Evolutionary conservation across 2,329 filamentous ascomycete species (phyloP).

Genomic region (Calonectria ilicicola): DNA sequence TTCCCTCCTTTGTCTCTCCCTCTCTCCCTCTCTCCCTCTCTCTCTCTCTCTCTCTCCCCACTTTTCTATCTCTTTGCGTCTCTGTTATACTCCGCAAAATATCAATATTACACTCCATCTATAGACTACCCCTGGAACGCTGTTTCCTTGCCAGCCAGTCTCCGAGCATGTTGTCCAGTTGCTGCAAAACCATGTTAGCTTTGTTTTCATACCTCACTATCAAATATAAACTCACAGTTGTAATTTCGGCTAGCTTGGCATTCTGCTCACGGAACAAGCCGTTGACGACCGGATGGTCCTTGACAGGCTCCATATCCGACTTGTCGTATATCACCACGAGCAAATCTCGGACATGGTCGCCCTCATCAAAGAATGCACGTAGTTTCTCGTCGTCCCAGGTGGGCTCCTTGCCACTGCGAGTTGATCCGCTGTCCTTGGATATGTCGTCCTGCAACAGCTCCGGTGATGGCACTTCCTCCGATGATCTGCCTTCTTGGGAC

Average conservation of each 20-base stretch:
- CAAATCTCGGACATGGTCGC: slow-evolving; percentile 89
- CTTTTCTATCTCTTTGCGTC: background rate
- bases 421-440: slow-evolving; percentile 51
- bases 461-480: slow-evolving; percentile 73
- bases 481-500: slow-evolving; percentile 75
- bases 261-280: slow-evolving; percentile 89
- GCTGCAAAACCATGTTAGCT: slow-evolving; percentile 54
- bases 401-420: slow-evolving; percentile 51
- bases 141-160: slow-evolving; percentile 82
- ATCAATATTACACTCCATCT: slow-evolving; percentile 18
- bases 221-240: slow-evolving; percentile 65
- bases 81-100: background rate
- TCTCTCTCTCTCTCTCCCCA: too few relatives aligned
- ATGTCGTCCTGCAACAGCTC: slow-evolving; percentile 65
- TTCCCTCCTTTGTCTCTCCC: background rate
- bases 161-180: slow-evolving; percentile 88
- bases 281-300: slow-evolving; percentile 87
- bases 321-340: slow-evolving; percentile 94
- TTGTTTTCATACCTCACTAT: background rate
- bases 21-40: background rate
- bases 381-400: slow-evolving; percentile 91
- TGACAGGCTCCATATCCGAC: slow-evolving; percentile 81
- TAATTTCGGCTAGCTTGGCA: slow-evolving; percentile 87
- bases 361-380: slow-evolving; percentile 90
- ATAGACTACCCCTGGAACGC: slow-evolving; percentile 66